A percentile compares a stretch with the other conserved stretches of the same genome.
Evolutionary conservation across 176 grass and related monocot genomes (phyloP).

Genomic region (Canna indica): DNA sequence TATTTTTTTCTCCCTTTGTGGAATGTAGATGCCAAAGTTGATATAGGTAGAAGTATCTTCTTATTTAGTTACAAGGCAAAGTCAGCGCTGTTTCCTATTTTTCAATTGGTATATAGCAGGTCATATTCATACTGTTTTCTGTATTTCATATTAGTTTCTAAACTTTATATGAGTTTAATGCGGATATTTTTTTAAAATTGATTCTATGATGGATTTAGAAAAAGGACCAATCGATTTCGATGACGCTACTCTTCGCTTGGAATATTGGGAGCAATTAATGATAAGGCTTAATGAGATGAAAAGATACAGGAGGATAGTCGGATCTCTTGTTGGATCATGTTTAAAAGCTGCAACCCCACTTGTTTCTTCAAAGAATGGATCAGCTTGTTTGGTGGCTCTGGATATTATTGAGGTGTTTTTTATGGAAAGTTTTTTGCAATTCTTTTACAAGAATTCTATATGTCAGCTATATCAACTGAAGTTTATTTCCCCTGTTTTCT

Average conservation of each 20-base stretch:
- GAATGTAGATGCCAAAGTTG: background rate
- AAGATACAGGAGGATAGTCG: constrained; percentile 83
- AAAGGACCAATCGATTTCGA: constrained; percentile 24
- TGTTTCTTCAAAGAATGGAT: constrained; percentile 68
- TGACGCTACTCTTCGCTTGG: constrained; percentile 42
- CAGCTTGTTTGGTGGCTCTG: constrained; percentile 67
- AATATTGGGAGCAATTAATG: constrained; percentile 78
- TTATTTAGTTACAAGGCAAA: background rate
- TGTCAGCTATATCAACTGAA: too few relatives aligned
- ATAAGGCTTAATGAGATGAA: constrained; percentile 72
- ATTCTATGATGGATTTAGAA: constrained; percentile 32
- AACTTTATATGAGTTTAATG: background rate
- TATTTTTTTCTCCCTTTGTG: background rate
- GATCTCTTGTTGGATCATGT: constrained; percentile 79
- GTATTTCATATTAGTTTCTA: background rate
- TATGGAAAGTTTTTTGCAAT: background rate
- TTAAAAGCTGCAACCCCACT: constrained; percentile 57
- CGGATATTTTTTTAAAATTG: background rate
- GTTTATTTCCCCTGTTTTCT: too few relatives aligned
- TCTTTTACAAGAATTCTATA: background rate
- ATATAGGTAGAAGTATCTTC: background rate
- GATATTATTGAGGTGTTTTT: constrained; percentile 67
- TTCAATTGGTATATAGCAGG: background rate
- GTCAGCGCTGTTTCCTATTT: background rate
- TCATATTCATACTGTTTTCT: background rate